These are phyloP conservation scores for Edaphochlamys debaryana DNA, from an alignment of 139 green algal species.

Conservation along the genomic window DNA sequence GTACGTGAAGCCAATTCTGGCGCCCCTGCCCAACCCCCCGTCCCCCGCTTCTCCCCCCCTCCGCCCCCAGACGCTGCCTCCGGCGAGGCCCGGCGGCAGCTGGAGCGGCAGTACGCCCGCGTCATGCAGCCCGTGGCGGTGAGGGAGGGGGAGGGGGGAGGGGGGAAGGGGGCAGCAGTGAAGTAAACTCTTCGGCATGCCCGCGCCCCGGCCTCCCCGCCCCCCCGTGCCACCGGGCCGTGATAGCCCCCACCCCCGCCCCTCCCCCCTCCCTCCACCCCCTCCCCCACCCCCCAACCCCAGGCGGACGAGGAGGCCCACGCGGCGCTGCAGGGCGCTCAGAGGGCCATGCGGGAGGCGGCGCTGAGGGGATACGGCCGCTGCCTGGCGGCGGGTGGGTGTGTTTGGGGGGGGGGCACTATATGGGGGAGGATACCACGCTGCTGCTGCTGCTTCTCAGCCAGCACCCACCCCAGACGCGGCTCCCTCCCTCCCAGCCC, in stretches of 20 bases:
- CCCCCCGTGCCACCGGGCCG: too few relatives aligned
- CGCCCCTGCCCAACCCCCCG: background rate
- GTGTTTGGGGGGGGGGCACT: too few relatives aligned
- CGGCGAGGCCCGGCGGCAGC: background rate
- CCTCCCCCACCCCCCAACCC: constrained; percentile 57
- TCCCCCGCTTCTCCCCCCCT: background rate
- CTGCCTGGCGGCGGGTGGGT: constrained; percentile 25
- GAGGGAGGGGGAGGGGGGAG: background rate
- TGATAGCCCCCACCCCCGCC: too few relatives aligned
- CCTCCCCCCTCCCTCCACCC: background rate
- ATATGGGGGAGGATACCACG: too few relatives aligned
- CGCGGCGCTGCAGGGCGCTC: constrained; percentile 1
- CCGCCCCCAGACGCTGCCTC: background rate
- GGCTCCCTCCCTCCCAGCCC: background rate
- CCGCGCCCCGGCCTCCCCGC: too few relatives aligned
- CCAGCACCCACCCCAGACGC: too few relatives aligned
- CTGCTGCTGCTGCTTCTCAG: too few relatives aligned
- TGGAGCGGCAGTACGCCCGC: background rate
- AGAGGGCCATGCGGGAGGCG: background rate
- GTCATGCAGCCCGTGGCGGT: background rate
- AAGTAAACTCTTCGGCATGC: too few relatives aligned
- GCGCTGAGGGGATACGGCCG: constrained; percentile 9
- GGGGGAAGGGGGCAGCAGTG: background rate
- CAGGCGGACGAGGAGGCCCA: constrained; percentile 70
- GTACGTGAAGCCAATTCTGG: too few relatives aligned